These are phyloP conservation scores for Sporothrix humicola DNA, from an alignment of 2,329 filamentous ascomycete genomes.

Conservation along the genomic window DNA sequence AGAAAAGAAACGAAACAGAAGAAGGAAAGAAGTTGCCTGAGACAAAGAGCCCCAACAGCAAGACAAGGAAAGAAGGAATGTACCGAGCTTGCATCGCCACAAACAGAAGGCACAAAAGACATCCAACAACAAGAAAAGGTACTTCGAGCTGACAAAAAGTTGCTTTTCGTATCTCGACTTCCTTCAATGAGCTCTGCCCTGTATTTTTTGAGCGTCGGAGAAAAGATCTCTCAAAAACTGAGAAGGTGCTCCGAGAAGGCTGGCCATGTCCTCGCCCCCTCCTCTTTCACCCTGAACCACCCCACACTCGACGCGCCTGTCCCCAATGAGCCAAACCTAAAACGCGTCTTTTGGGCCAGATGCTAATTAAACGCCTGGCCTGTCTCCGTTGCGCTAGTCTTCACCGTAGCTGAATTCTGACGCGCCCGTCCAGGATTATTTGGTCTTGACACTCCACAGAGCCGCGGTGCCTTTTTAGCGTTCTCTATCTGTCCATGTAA, in stretches of 20 bases:
- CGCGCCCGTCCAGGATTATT: conserved; percentile 13
- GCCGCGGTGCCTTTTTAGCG: not conserved
- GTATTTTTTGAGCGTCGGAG: not conserved
- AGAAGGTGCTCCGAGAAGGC: too few species aligned
- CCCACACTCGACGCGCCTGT: conserved; percentile 28
- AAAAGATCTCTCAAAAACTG: too few species aligned
- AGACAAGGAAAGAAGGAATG: not conserved
- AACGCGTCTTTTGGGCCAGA: conserved; percentile 25
- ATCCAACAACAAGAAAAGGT: too few species aligned
- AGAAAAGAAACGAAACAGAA: not conserved
- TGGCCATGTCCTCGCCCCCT: not conserved
- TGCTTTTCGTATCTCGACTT: too few species aligned
- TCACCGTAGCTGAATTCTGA: conserved; percentile 26
- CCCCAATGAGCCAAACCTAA: conserved; percentile 27
- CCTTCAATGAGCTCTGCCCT: too few species aligned
- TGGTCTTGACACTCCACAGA: conserved; percentile 23
- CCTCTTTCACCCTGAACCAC: not conserved
- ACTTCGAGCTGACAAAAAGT: too few species aligned
- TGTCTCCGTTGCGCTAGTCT: not conserved
- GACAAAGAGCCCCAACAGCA: not conserved
- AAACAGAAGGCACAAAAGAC: not conserved
- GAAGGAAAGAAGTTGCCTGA: not conserved
- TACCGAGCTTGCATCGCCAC: not conserved
- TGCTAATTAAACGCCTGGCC: conserved; percentile 17
- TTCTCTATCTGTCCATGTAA: not conserved